Percentiles rank a stretch among this genome's conserved stretches.
Conservation (phyloP, 1,284 basidiomycete genomes). For the Ustilago shanxiensis region DNA sequence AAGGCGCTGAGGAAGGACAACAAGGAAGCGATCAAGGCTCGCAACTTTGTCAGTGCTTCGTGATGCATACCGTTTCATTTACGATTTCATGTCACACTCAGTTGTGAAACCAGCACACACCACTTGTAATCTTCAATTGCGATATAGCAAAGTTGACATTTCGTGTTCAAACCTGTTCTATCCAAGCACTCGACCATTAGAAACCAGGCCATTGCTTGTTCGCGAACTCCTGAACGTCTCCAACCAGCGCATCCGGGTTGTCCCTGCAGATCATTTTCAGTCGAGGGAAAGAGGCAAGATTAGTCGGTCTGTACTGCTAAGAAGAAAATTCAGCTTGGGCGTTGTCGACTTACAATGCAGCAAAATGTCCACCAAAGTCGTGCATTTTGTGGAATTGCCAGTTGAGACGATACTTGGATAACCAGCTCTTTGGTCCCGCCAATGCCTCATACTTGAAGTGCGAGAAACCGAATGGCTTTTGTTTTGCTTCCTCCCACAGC, state of each 20-base stretch:
- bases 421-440: conserved; percentile 45
- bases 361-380: conserved; percentile 61
- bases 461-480: conserved; percentile 51
- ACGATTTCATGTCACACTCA: too few species aligned
- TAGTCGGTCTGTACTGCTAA: not conserved
- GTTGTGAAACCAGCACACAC: not conserved
- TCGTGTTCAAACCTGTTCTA: not conserved
- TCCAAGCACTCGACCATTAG: conserved; percentile 3
- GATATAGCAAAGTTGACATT: not conserved
- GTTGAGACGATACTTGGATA: conserved; percentile 39
- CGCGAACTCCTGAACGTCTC: conserved; percentile 54
- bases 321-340: not conserved
- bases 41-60: conserved; percentile 63
- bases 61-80: conserved; percentile 8
- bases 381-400: conserved; percentile 49
- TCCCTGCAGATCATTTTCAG: conserved; percentile 19
- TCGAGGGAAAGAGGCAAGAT: not conserved
- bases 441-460: conserved; percentile 52
- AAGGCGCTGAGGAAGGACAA: conserved; percentile 56
- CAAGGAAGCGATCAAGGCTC: conserved; percentile 63
- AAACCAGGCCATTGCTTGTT: conserved; percentile 42
- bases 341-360: conserved; percentile 51
- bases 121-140: not conserved
- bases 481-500: conserved; percentile 18
- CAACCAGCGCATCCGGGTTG: conserved; percentile 45